phyloP scores from a whole-genome alignment of 1,284 basidiomycete genomes.

The Farysia itapuensis region DNA sequence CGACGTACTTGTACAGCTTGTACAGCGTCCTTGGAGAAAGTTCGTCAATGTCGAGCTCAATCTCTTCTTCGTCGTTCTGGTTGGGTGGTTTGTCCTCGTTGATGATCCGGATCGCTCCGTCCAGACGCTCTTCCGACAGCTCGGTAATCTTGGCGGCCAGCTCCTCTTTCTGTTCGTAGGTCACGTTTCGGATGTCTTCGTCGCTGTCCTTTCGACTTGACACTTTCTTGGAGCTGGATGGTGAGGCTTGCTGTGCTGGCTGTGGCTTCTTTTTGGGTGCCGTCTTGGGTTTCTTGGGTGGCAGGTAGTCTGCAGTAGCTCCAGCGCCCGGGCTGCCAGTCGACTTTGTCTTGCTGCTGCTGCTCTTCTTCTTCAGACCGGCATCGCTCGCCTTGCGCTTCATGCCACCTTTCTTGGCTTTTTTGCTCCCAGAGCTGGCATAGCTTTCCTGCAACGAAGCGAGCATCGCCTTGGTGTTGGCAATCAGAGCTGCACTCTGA shows the following conservation, averaged over 20 bases:
- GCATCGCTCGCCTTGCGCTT: conserved; percentile 41
- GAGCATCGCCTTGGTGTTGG: conserved; percentile 46
- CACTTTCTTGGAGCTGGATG: conserved; percentile 35
- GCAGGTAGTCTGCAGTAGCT: conserved; percentile 20
- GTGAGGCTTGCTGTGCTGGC: too few relatives aligned
- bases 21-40: conserved; percentile 56
- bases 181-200: conserved; percentile 55
- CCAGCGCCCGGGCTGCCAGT: conserved; percentile 15
- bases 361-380: conserved; percentile 25
- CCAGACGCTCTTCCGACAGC: conserved; percentile 57
- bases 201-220: conserved; percentile 26
- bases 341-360: conserved; percentile 38
- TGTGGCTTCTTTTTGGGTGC: conserved; percentile 39
- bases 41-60: conserved; percentile 60
- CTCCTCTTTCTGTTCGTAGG: conserved; percentile 59
- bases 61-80: conserved; percentile 57
- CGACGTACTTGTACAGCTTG: conserved; percentile 59
- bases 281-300: conserved; percentile 46
- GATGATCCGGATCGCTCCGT: conserved; percentile 58
- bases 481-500: conserved; percentile 48
- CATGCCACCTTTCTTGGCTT: conserved; percentile 39
- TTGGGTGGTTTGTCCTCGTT: conserved; percentile 58
- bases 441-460: conserved; percentile 45
- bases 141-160: conserved; percentile 58
- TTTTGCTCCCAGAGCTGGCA: conserved; percentile 36